Percentiles rank a stretch among this genome's conserved stretches.
phyloP scores from a whole-genome alignment of 202 grass and related monocot genomes.

The Panicum virgatum region DNA sequence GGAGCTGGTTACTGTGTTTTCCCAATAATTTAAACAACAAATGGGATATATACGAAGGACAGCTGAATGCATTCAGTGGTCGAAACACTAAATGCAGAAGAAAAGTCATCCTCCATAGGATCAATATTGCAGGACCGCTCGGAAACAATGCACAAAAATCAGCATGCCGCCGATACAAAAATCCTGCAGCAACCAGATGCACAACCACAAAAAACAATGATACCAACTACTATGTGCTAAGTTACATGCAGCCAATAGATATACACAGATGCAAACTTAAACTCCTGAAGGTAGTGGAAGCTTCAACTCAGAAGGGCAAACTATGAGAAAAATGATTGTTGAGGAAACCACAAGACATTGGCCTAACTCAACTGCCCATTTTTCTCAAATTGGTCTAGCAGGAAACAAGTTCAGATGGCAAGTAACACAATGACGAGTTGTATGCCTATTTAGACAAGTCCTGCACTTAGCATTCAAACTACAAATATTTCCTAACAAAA shows the following conservation, averaged over 20 bases:
- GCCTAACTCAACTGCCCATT: slow-evolving; percentile 42
- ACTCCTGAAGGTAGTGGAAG: not conserved
- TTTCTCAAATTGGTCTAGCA: too few relatives aligned
- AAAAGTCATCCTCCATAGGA: not conserved
- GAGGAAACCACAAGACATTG: slow-evolving; percentile 19
- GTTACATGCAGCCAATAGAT: too few relatives aligned
- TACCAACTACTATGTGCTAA: too few relatives aligned
- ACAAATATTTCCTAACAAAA: not conserved
- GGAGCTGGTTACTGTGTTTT: too few relatives aligned
- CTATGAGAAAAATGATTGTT: slow-evolving; percentile 66
- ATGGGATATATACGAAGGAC: not conserved
- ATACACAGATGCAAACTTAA: too few relatives aligned
- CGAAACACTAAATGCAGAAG: not conserved
- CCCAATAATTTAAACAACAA: not conserved
- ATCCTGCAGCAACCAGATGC: not conserved
- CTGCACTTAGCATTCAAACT: not conserved
- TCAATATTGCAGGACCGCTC: slow-evolving; percentile 35
- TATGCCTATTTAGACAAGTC: slow-evolving; percentile 9
- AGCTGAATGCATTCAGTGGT: not conserved
- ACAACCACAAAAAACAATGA: not conserved
- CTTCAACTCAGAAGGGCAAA: not conserved
- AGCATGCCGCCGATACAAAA: slow-evolving; percentile 45
- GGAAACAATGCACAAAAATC: slow-evolving; percentile 26
- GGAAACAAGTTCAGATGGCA: too few relatives aligned
- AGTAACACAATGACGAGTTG: not conserved